A percentile compares a stretch with the other conserved stretches of the same genome.
Evolutionary conservation across 192 early-diverging fungal species (phyloP).

Genomic region (Coemansia sp.): DNA sequence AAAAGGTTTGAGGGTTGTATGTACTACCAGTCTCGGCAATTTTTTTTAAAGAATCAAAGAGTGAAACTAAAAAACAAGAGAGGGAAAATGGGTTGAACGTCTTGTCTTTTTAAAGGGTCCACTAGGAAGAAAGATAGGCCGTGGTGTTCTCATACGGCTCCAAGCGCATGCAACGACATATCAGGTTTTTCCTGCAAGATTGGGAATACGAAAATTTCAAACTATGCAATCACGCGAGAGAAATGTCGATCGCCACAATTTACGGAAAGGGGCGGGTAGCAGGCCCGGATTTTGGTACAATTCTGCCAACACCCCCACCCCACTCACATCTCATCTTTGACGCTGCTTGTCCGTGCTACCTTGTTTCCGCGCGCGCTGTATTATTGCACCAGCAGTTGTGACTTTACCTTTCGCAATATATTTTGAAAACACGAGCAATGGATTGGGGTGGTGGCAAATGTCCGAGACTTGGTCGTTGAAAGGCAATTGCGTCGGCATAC

Average conservation of each 20-base stretch:
- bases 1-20: not conserved
- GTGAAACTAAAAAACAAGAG: not conserved
- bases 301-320: not conserved
- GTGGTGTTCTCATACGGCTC: not conserved
- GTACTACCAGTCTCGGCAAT: not conserved
- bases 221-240: not conserved
- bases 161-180: not conserved
- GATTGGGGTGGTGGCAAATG: not conserved
- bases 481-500: not conserved
- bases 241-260: not conserved
- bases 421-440: not conserved
- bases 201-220: slow-evolving; percentile 7
- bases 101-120: slow-evolving; percentile 8
- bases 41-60: not conserved
- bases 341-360: not conserved
- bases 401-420: not conserved
- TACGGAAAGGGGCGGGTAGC: not conserved
- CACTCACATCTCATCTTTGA: not conserved
- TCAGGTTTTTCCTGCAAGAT: not conserved
- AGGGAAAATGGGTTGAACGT: slow-evolving; percentile 1
- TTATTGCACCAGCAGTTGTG: not conserved
- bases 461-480: not conserved
- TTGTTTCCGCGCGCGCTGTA: not conserved
- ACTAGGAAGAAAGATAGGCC: not conserved
- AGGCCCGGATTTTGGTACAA: not conserved